phyloP scores from a whole-genome alignment of 306 rosid genomes.

The peach (Prunus persica) region DNA sequence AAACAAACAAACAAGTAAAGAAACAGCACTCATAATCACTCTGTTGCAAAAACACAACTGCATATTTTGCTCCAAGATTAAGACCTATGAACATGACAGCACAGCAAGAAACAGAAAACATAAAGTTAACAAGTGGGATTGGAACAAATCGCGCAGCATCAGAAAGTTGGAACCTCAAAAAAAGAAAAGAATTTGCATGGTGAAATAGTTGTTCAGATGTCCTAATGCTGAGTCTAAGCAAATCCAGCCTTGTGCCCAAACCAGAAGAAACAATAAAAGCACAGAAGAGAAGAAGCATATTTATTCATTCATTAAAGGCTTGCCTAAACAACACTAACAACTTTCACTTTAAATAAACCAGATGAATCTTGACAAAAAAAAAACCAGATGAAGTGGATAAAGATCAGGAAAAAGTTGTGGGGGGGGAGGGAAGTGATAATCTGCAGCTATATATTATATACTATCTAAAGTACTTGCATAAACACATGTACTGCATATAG shows the following conservation, averaged over 20 bases:
- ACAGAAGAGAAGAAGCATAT: not conserved
- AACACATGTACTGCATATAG: not conserved
- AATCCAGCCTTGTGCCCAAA: not conserved
- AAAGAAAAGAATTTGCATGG: not conserved
- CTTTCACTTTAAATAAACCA: conserved; percentile 8
- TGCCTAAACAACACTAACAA: not conserved
- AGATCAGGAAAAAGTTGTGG: not conserved
- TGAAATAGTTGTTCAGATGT: not conserved
- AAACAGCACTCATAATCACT: not conserved
- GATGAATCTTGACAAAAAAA: not conserved
- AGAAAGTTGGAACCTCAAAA: not conserved
- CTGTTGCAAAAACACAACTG: not conserved
- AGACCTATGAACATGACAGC: not conserved
- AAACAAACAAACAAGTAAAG: not conserved
- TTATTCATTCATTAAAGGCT: not conserved
- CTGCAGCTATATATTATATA: not conserved
- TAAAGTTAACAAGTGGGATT: not conserved
- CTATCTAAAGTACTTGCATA: not conserved
- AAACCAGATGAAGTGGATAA: conserved; percentile 9
- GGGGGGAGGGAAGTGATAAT: not conserved
- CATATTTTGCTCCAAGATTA: not conserved
- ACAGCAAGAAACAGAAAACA: not conserved
- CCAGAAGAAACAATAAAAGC: not conserved
- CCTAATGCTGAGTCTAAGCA: no score
- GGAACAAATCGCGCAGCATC: not conserved